These are phyloP conservation scores for Eucalyptus pauciflora DNA, from an alignment of 345 rosid genomes.

Conservation along the genomic window DNA sequence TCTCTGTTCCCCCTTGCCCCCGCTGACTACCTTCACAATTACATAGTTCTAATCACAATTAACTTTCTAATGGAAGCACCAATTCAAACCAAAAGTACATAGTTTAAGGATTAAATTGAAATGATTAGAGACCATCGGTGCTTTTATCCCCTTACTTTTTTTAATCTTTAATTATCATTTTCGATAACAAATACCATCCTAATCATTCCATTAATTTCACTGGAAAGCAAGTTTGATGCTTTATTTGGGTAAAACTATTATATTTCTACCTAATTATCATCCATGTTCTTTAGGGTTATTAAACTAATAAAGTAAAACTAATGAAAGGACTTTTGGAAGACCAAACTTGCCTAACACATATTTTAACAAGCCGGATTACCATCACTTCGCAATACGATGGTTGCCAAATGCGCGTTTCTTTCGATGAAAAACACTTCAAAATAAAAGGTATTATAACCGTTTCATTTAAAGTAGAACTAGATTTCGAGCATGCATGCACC, in stretches of 20 bases:
- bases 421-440: accelerated
- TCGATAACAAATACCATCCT: too few relatives aligned
- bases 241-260: background rate
- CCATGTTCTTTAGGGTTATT: background rate
- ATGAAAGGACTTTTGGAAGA: background rate
- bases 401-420: background rate
- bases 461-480: background rate
- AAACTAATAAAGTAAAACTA: background rate
- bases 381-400: background rate
- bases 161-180: too few relatives aligned
- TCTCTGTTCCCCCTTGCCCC: too few relatives aligned
- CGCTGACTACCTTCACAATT: too few relatives aligned
- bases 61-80: background rate
- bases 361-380: too few relatives aligned
- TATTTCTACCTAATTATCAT: background rate
- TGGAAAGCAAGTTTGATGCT: background rate
- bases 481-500: background rate
- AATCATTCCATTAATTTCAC: background rate
- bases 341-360: background rate
- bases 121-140: background rate
- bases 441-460: background rate
- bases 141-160: background rate
- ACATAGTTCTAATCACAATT: too few relatives aligned
- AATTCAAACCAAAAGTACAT: too few relatives aligned
- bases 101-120: background rate